These are phyloP conservation scores for Chrysopogon serrulatus DNA, from an alignment of 176 grass and related monocot genomes.

Conservation along the genomic window DNA sequence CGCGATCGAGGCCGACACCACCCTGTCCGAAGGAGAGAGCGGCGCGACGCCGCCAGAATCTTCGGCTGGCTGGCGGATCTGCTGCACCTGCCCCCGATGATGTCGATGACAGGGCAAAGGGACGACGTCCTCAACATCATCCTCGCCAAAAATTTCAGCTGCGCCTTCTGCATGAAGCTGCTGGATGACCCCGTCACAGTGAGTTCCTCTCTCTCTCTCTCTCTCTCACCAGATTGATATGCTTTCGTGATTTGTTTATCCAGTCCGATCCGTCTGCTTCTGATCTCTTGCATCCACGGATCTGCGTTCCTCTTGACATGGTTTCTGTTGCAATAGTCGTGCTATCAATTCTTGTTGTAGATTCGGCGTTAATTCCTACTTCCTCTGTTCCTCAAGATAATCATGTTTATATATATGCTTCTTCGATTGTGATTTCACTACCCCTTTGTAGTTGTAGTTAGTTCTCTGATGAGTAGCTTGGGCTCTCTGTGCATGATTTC, in stretches of 20 bases:
- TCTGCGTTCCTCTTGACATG: not conserved
- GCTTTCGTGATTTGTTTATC: not conserved
- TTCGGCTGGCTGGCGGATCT: slow-evolving; percentile 39
- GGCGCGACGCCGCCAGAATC: slow-evolving; percentile 58
- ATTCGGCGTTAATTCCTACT: not conserved
- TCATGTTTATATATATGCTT: no score
- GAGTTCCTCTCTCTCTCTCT: not conserved
- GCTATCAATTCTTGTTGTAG: not conserved
- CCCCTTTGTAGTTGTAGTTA: not conserved
- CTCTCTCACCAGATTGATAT: not conserved
- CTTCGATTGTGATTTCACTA: not conserved
- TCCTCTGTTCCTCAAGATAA: no score
- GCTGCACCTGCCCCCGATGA: not conserved
- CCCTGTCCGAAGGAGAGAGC: slow-evolving; percentile 66
- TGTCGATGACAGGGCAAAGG: not conserved
- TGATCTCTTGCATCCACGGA: no score
- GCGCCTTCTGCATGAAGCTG: slow-evolving; percentile 75
- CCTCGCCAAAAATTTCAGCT: slow-evolving; percentile 48
- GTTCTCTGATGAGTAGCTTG: not conserved
- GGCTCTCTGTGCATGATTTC: not conserved
- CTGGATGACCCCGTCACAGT: slow-evolving; percentile 87
- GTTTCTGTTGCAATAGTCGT: not conserved
- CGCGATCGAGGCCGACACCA: slow-evolving; percentile 57
- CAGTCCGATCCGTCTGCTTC: not conserved
- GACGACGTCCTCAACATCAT: slow-evolving; percentile 38